Evolutionary conservation across 192 early-diverging fungal species (phyloP), one percentile per base, ranked within the genome.

Genomic region (Mortierella antarctica): DNA sequence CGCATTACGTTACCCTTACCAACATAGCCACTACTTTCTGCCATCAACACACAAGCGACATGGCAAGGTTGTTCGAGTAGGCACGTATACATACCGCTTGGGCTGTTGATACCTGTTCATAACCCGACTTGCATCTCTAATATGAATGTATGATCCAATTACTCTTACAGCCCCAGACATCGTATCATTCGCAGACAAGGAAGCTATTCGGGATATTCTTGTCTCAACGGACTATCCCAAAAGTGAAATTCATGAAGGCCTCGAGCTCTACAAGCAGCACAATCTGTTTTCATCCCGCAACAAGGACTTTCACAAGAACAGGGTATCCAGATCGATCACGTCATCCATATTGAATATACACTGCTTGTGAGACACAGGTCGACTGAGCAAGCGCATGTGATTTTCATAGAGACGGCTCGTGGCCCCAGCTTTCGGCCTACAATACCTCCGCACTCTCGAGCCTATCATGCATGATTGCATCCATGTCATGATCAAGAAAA

Each of bases 401-500:
- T 20, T 44, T 8, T 71, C 39, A n/a, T 85, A 88, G 87, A 65
- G 89, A 61, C 82, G 85, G 20, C 55, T 84, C 18, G 69, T 90
- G 12, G 76, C 89, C 14, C 89, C 89, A 2, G 87, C 89, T 13
- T 89, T 89, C 63, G 84, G 86, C 15, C 56, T 89, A n/a, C 84
- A 84, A 39, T 83, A 90, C 53, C 67, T 90, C 3, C 62, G 82
- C 7, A 82, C 83, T 0, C 47, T 90, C 11, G 89, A 90, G 31
- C 73, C 67, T 7, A 70, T 85, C 15, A 83, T 90, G 67, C 23
- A 60, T 8, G 65, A 57, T 1, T 76, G 69, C 48, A 66, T 78
- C 17, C 54, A 71, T 12, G 57, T 64, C 11, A 17, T 89, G n/a
- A 56, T 83, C 6, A 14, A 63, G 10, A 76, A 74, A 45, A 61